Conservation (phyloP, 1,139 yeast species). For the Debaryomycetaceae sp. region DNA sequence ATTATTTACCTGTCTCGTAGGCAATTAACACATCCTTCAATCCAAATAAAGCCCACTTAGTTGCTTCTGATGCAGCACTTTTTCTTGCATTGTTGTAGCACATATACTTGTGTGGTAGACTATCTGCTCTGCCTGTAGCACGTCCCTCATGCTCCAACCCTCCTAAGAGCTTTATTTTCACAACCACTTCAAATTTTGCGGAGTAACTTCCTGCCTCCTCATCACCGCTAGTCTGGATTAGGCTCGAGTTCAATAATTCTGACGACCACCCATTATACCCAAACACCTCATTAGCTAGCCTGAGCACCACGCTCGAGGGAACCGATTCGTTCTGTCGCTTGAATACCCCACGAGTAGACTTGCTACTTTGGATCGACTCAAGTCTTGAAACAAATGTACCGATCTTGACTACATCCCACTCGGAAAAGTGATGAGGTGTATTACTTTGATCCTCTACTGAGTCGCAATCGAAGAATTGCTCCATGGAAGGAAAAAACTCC, state of each 20-base stretch:
- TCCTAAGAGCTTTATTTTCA: conserved; percentile 45
- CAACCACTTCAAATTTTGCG: conserved; percentile 21
- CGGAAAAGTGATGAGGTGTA: conserved; percentile 8
- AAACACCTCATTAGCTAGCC: conserved; percentile 60
- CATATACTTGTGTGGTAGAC: conserved; percentile 29
- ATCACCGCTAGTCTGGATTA: conserved; percentile 18
- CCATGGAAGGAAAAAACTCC: conserved; percentile 23
- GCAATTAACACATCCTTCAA: conserved; percentile 20
- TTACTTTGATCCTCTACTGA: conserved; percentile 10
- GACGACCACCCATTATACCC: conserved; percentile 69
- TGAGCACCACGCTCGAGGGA: conserved; percentile 32
- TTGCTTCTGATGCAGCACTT: conserved; percentile 50
- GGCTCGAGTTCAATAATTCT: conserved; percentile 32
- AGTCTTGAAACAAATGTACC: conserved; percentile 35
- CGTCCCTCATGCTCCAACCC: conserved; percentile 38
- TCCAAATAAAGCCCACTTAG: conserved; percentile 36
- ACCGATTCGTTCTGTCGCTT: conserved; percentile 4
- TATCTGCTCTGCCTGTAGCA: conserved; percentile 41
- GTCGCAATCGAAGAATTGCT: conserved; percentile 5
- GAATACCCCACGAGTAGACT: conserved; percentile 4
- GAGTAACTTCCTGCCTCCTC: conserved; percentile 16
- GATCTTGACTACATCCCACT: conserved; percentile 31
- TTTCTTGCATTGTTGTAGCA: conserved; percentile 48
- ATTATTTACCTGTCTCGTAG: conserved; percentile 10
- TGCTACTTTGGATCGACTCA: conserved; percentile 22